Evolutionary conservation across 202 grass and related monocot species (phyloP).

Genomic region (Elaeis oleifera): DNA sequence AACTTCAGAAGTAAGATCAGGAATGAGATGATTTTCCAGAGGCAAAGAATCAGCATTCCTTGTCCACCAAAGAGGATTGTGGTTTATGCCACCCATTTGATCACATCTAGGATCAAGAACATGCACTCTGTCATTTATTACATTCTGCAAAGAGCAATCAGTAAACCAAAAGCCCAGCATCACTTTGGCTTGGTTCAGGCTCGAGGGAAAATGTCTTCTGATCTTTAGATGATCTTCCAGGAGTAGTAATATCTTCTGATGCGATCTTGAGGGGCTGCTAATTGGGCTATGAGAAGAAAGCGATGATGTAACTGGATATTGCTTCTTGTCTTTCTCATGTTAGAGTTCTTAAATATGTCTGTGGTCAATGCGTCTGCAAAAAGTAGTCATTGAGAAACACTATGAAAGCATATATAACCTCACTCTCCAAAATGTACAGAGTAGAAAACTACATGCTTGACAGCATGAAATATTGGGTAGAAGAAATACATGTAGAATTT

Average conservation of each 20-base stretch:
- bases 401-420: not conserved
- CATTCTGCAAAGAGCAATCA: conserved; percentile 1
- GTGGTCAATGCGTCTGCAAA: conserved; percentile 29
- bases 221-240: conserved; percentile 30
- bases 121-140: conserved; percentile 18
- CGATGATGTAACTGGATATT: conserved; percentile 19
- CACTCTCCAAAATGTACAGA: not conserved
- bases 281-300: not conserved
- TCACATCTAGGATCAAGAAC: conserved; percentile 15
- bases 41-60: conserved; percentile 25
- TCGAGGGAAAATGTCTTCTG: conserved; percentile 28
- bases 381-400: conserved; percentile 21
- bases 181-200: conserved; percentile 32
- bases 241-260: conserved; percentile 35
- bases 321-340: conserved; percentile 41
- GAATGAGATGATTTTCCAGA: conserved; percentile 29
- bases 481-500: no score
- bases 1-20: conserved; percentile 24
- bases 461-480: not conserved
- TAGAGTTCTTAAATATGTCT: conserved; percentile 27
- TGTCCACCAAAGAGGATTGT: conserved; percentile 24
- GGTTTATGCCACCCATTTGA: conserved; percentile 18
- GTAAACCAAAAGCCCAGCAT: conserved; percentile 20
- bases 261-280: conserved; percentile 19
- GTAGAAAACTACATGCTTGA: not conserved